A percentile compares a stretch with the other conserved stretches of the same genome.
Conservation (phyloP, 2,329 filamentous ascomycete species). For the Nothophoma quercina region DNA sequence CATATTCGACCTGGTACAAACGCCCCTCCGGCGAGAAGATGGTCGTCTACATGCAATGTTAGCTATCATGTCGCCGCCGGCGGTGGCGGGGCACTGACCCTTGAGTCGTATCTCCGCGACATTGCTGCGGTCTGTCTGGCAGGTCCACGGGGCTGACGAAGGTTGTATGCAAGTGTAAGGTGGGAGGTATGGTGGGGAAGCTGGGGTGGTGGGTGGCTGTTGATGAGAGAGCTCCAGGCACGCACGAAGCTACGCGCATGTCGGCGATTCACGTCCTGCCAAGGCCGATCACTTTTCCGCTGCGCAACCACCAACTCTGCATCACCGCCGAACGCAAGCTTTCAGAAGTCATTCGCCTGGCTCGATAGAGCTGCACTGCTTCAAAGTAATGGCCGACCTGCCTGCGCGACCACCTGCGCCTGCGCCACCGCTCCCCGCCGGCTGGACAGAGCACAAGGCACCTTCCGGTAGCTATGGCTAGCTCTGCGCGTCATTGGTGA, state of each 20-base stretch:
- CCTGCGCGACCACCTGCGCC: constrained; percentile 42
- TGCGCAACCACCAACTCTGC: neutral
- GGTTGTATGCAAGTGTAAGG: constrained; percentile 9
- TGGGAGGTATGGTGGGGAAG: constrained; percentile 30
- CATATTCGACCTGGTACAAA: constrained; percentile 99
- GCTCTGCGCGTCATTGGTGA: constrained; percentile 23
- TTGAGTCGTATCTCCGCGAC: constrained; percentile 97
- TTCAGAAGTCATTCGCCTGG: neutral
- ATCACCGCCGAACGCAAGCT: neutral
- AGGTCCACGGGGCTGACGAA: constrained; percentile 4
- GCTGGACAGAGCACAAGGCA: constrained; percentile 94
- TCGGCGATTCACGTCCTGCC: constrained; percentile 37
- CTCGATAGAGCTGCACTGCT: neutral
- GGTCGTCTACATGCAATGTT: constrained; percentile 73
- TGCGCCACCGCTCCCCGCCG: constrained; percentile 70
- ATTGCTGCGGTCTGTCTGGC: constrained; percentile 60
- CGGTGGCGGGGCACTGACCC: constrained; percentile 66
- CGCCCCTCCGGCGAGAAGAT: constrained; percentile 99
- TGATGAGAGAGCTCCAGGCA: constrained; percentile 48
- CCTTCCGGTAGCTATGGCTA: constrained; percentile 66
- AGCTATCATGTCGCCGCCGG: constrained; percentile 24
- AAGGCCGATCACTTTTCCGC: constrained; percentile 42
- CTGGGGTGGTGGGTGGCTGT: constrained; percentile 35
- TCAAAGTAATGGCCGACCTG: constrained; percentile 37
- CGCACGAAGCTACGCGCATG: constrained; percentile 47